phyloP scores from a whole-genome alignment of 2,329 filamentous ascomycete genomes.

The Colletotrichum neosansevieriae region DNA sequence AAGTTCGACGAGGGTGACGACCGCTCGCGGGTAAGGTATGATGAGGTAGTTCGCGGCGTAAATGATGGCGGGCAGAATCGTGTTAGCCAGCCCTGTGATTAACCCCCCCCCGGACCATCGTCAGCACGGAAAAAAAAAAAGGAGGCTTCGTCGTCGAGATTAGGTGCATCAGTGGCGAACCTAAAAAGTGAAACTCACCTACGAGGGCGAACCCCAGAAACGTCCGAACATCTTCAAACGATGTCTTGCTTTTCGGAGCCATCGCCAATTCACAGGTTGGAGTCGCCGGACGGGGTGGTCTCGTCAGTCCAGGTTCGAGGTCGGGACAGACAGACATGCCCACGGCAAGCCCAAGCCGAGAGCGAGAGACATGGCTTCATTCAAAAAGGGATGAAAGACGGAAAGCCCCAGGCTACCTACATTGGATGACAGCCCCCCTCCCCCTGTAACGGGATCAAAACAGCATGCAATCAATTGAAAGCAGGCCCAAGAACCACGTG shows the following conservation, averaged over 20 bases:
- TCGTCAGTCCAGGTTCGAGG: not conserved
- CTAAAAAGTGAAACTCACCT: conserved; percentile 5
- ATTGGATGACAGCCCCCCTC: no score
- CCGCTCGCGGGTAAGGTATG: conserved; percentile 49
- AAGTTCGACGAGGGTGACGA: conserved; percentile 49
- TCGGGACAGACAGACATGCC: not conserved
- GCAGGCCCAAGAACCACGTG: conserved; percentile 15
- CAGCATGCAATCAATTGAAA: conserved; percentile 20
- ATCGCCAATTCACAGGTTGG: conserved; percentile 13
- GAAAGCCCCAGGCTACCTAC: not conserved
- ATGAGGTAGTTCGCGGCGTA: conserved; percentile 52
- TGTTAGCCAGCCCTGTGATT: conserved; percentile 47
- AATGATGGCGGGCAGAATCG: conserved; percentile 47
- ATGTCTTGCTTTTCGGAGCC: conserved; percentile 17
- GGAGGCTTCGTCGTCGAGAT: not conserved
- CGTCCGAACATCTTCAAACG: conserved; percentile 10
- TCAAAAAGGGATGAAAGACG: not conserved
- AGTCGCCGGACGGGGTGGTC: not conserved
- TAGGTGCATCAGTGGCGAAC: not conserved
- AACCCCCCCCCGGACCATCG: not conserved
- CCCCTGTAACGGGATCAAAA: not conserved
- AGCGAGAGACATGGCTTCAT: conserved; percentile 3
- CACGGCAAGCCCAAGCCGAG: conserved; percentile 7
- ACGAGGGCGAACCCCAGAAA: conserved; percentile 31
- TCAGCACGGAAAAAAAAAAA: not conserved